Evolutionary conservation across 352 stramenopile genomes (phyloP).

Genomic region (Globisporangium canariense): DNA sequence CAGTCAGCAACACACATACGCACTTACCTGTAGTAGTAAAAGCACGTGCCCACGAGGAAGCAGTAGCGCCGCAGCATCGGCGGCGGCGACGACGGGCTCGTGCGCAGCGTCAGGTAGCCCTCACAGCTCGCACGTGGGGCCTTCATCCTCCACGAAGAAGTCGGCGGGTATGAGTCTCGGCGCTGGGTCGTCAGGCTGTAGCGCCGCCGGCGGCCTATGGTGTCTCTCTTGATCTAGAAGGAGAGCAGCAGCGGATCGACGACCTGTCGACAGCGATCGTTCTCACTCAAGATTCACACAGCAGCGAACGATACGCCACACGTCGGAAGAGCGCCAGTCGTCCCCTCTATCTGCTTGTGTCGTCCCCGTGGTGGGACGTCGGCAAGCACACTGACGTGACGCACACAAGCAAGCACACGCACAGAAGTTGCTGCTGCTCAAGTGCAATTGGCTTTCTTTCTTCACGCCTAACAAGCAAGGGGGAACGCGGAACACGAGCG

Average conservation of each 20-base stretch:
- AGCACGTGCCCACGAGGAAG: slow-evolving; percentile 85
- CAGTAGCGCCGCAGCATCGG: slow-evolving; percentile 86
- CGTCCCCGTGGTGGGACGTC: too few relatives aligned
- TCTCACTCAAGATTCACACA: too few relatives aligned
- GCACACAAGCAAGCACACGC: too few relatives aligned
- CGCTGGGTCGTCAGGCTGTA: slow-evolving; percentile 16
- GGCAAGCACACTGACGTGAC: too few relatives aligned
- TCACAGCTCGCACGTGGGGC: slow-evolving; percentile 77
- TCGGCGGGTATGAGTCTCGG: slow-evolving; percentile 8
- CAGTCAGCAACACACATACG: slow-evolving; percentile 1
- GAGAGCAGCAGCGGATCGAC: not conserved
- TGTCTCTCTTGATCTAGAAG: not conserved
- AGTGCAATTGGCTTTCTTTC: slow-evolving; percentile 3
- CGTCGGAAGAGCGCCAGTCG: too few relatives aligned
- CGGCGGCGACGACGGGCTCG: slow-evolving; percentile 80
- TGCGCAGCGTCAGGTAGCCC: slow-evolving; percentile 84
- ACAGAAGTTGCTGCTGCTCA: not conserved
- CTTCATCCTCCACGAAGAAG: slow-evolving; percentile 53
- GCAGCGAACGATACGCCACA: too few relatives aligned
- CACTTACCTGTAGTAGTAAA: slow-evolving; percentile 76
- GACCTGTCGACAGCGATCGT: slow-evolving; percentile 5
- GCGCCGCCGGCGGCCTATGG: slow-evolving; percentile 14
- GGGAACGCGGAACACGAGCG: not conserved
- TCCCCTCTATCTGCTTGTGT: too few relatives aligned
- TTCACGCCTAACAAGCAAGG: not conserved